Conservation (phyloP, 2,329 filamentous ascomycete species). For the Tolypocladium paradoxum region DNA sequence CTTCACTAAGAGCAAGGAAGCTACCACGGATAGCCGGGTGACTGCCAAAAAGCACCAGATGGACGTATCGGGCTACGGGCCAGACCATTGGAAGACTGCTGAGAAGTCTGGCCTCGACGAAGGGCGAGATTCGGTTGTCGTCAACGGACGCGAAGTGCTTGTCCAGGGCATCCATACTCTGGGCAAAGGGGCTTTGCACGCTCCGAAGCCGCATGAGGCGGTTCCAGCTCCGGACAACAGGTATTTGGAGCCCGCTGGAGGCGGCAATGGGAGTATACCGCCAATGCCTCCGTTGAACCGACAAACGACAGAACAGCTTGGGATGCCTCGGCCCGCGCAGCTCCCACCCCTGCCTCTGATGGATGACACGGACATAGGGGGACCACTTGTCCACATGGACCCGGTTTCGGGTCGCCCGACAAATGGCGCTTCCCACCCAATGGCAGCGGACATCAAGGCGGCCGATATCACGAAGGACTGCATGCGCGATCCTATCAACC, state of each 20-base stretch:
- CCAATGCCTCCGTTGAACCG: constrained; percentile 41
- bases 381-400: constrained; percentile 51
- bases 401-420: constrained; percentile 35
- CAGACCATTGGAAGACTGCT: constrained; percentile 63
- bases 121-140: constrained; percentile 61
- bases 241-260: constrained; percentile 19
- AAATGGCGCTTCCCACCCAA: constrained; percentile 35
- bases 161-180: constrained; percentile 52
- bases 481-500: constrained; percentile 81
- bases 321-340: constrained; percentile 57
- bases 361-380: constrained; percentile 77
- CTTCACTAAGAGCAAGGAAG: constrained; percentile 1
- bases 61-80: constrained; percentile 69
- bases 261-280: constrained; percentile 36
- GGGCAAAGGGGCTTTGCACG: constrained; percentile 47
- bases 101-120: constrained; percentile 48
- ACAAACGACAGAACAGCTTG: constrained; percentile 55
- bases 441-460: constrained; percentile 57
- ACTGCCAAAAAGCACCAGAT: constrained; percentile 50
- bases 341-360: constrained; percentile 57
- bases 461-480: constrained; percentile 78
- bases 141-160: constrained; percentile 62
- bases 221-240: constrained; percentile 16
- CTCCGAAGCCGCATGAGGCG: constrained; percentile 23
- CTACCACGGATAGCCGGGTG: not conserved